Evolutionary conservation across 2,329 filamentous ascomycete species (phyloP), one percentile per base, ranked within the genome.

Genomic region (Clarireedia paspali): DNA sequence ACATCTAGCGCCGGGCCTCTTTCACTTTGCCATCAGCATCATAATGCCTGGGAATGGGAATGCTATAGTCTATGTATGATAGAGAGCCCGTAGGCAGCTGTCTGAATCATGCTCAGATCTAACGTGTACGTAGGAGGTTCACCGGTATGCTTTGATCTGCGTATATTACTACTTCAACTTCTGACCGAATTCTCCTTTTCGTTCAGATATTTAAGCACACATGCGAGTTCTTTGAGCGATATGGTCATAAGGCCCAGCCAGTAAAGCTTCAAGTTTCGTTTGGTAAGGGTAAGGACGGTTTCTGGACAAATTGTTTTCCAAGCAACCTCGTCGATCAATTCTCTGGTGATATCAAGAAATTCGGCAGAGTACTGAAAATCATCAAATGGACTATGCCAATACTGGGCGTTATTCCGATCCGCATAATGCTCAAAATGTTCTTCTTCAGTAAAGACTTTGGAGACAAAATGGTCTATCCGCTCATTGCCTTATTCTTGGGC

Each of bases 401-500:
- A 34, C 75, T 85, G 47, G 81, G 79, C 0, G 68, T 86, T 2
- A 66, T 86, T 1, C 83, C 82, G 0, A 82, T 90, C 63, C 83
- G 81, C 57, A 70, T 82, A 36, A 77, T 89, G 67, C 75, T 89
- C 62, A 80, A 80, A 55, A 69, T 89, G 50, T 89, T 88, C 69
- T 72, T 81, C 56, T 89, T 90, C 70, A 84, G 76, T 55, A 76
- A 80, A 9, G 84, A 87, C 55, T 91, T 90, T 66, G 80, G 79
- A 15, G 84, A 89, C 64, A 83, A 82, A 38, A 84, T 90, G 70
- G 82, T 86, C 0, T 76, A 87, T 56, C 87, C 87, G 0, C 80
- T 90, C 67, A 80, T 89, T 34, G 87, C 87, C 0, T 73, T 90
- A 1, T 89, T 91, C 66, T 73, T 90, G 0, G 87, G 87, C 0